A percentile compares a stretch with the other conserved stretches of the same genome.
These are phyloP conservation scores for Magnaporthiopsis incrustans DNA, from an alignment of 2,329 filamentous ascomycete species.

Conservation along the genomic window DNA sequence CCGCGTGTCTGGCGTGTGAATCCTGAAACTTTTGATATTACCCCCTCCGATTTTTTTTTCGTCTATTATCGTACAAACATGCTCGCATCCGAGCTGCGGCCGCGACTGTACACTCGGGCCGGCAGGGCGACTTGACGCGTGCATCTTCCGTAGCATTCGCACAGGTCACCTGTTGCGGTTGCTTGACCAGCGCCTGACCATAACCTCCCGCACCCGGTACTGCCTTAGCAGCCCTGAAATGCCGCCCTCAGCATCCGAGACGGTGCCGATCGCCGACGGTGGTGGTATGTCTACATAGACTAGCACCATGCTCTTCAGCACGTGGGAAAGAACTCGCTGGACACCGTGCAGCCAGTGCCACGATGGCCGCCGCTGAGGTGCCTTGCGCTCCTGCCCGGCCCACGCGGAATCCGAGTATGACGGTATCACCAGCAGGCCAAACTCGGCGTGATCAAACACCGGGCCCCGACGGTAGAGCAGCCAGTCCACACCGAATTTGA, in stretches of 20 bases:
- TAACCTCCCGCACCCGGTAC: conserved; percentile 74
- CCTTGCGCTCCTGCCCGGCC: conserved; percentile 46
- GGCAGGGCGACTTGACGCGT: neutral
- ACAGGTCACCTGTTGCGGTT: conserved; percentile 55
- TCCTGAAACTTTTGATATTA: neutral
- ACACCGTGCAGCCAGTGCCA: conserved; percentile 87
- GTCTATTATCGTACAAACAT: neutral
- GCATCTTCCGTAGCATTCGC: neutral
- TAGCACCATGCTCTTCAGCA: conserved; percentile 81
- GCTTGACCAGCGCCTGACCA: conserved; percentile 74
- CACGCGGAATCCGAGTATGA: conserved; percentile 72
- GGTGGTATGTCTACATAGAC: conserved; percentile 87
- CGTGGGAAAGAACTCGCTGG: conserved; percentile 82
- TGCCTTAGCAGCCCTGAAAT: conserved; percentile 55
- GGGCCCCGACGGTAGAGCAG: conserved; percentile 90
- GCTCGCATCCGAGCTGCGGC: too few relatives aligned
- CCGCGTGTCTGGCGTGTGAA: too few relatives aligned
- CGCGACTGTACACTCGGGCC: too few relatives aligned
- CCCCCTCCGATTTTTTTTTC: neutral
- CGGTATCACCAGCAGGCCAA: conserved; percentile 76
- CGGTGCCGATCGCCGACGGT: conserved; percentile 41
- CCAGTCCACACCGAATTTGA: conserved; percentile 94
- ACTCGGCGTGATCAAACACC: conserved; percentile 92
- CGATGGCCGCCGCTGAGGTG: conserved; percentile 35
- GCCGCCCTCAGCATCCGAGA: conserved; percentile 35